Conservation (phyloP, 2,329 filamentous ascomycete genomes). For the Fusarium sp. region DNA sequence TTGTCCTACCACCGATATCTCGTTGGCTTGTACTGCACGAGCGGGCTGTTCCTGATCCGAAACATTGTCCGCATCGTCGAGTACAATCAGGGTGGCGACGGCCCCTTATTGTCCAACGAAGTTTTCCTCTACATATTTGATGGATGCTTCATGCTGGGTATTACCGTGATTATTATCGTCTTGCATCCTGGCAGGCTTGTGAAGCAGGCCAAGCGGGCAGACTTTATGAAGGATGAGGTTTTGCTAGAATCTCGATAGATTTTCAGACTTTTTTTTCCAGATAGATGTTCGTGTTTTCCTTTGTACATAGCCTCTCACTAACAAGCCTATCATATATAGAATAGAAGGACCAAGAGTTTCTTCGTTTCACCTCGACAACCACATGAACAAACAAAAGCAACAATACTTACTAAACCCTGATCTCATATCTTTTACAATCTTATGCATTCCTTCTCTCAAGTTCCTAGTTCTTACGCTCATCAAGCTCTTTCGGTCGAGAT, state of each 20-base stretch:
- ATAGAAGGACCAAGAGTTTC: background rate
- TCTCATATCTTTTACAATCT: background rate
- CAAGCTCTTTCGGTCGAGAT: constrained; percentile 1
- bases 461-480: background rate
- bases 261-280: background rate
- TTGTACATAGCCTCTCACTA: background rate
- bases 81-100: constrained; percentile 57
- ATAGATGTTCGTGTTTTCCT: background rate
- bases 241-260: background rate
- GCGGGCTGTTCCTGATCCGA: constrained; percentile 60
- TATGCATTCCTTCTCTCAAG: too few species aligned
- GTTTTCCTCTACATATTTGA: constrained; percentile 56
- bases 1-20: background rate
- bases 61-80: constrained; percentile 62
- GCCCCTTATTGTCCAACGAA: constrained; percentile 59
- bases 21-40: constrained; percentile 55
- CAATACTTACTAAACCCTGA: background rate
- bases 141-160: constrained; percentile 42
- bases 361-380: background rate
- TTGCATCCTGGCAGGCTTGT: constrained; percentile 27
- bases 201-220: background rate
- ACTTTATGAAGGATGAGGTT: background rate
- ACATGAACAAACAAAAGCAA: background rate
- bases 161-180: constrained; percentile 21
- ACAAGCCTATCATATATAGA: background rate